phyloP scores from a whole-genome alignment of 169 alveolate species.

The Amoebophrya sp. region DNA sequence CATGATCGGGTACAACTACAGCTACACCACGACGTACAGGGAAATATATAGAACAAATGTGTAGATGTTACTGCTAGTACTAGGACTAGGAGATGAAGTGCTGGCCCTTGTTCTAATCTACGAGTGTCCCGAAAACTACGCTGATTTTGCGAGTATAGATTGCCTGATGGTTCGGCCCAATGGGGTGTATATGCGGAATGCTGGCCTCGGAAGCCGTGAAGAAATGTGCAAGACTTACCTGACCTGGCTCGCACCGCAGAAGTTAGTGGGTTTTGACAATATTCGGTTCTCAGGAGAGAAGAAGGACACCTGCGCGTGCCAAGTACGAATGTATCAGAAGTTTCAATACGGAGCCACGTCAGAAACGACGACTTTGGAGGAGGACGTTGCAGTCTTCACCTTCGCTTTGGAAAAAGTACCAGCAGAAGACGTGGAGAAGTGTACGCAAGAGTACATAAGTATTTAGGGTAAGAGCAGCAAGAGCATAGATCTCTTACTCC shows the following conservation, averaged over 20 bases:
- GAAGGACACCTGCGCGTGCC: neutral
- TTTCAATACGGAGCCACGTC: neutral
- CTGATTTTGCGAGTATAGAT: neutral
- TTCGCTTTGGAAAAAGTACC: neutral
- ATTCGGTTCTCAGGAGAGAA: neutral
- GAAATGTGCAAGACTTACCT: neutral
- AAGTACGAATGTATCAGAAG: neutral
- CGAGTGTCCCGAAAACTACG: conserved; percentile 25
- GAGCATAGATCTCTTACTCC: too few relatives aligned
- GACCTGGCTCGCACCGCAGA: conserved; percentile 25
- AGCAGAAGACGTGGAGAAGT: too few relatives aligned
- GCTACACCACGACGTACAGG: too few relatives aligned
- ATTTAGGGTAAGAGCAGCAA: too few relatives aligned
- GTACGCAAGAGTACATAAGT: too few relatives aligned
- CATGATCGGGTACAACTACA: too few relatives aligned
- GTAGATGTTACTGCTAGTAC: too few relatives aligned
- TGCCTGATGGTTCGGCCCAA: neutral
- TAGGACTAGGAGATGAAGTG: too few relatives aligned
- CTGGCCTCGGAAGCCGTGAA: neutral
- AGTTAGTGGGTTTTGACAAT: neutral
- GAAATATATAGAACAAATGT: too few relatives aligned
- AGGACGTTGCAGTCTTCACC: conserved; percentile 11
- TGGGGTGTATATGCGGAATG: neutral
- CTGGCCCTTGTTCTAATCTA: too few relatives aligned
- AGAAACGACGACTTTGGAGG: neutral